phyloP scores from a whole-genome alignment of 306 rosid genomes.

The Adenanthera pavonina region DNA sequence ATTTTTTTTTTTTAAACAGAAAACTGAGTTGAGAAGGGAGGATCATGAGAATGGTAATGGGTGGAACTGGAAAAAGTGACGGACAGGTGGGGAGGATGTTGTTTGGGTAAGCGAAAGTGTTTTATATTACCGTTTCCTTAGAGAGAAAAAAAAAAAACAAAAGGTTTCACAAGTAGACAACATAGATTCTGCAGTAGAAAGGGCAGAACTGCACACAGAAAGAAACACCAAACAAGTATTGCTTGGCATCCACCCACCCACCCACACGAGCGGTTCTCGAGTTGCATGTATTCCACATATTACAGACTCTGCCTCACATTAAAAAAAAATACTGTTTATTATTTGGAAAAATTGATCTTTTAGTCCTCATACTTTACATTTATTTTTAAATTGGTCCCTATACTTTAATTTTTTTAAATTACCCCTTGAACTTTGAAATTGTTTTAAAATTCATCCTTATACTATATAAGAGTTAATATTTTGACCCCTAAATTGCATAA shows the following conservation, averaged over 20 bases:
- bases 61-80: conserved; percentile 6
- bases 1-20: neutral
- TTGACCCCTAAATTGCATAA: too few relatives aligned
- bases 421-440: too few relatives aligned
- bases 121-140: conserved; percentile 45
- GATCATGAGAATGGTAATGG: neutral
- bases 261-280: conserved; percentile 94
- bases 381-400: too few relatives aligned
- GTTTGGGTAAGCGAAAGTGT: neutral
- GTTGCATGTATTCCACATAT: conserved; percentile 48
- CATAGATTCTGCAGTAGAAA: conserved; percentile 43
- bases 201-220: conserved; percentile 24
- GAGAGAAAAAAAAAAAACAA: conserved; percentile 28
- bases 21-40: neutral
- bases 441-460: too few relatives aligned
- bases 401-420: too few relatives aligned
- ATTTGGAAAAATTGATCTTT: too few relatives aligned
- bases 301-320: conserved; percentile 27
- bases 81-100: conserved; percentile 38
- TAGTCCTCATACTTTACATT: too few relatives aligned
- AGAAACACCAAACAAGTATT: conserved; percentile 33
- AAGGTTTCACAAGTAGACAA: conserved; percentile 56
- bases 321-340: too few relatives aligned
- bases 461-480: too few relatives aligned
- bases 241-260: conserved; percentile 32